Evolutionary conservation across 176 grass and related monocot genomes (phyloP).

Genomic region (Carex scoparia): DNA sequence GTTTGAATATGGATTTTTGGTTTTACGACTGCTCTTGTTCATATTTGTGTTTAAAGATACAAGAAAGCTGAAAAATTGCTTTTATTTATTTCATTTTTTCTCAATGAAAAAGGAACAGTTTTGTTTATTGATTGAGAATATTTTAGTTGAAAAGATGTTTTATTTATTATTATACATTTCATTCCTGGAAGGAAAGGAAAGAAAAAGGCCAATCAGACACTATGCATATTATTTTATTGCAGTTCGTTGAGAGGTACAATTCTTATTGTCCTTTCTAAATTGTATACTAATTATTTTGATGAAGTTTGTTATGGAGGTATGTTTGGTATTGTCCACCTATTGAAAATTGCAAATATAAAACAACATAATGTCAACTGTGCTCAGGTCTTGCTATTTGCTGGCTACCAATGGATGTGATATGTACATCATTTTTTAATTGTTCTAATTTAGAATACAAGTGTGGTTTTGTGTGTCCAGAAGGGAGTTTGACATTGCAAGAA

Average conservation of each 20-base stretch:
- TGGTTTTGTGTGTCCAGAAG: not conserved
- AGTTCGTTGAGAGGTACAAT: not conserved
- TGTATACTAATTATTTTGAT: not conserved
- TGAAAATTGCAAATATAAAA: constrained; percentile 7
- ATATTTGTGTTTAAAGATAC: not conserved
- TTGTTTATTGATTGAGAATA: not conserved
- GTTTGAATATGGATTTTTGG: not conserved
- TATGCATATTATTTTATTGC: not conserved
- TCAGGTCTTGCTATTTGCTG: not conserved
- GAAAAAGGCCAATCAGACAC: not conserved
- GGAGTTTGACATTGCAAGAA: not conserved
- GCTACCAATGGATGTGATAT: not conserved
- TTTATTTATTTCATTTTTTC: not conserved
- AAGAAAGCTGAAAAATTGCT: not conserved
- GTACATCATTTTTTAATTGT: not conserved
- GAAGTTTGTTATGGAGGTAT: not conserved
- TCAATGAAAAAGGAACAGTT: not conserved
- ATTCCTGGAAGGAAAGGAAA: not conserved
- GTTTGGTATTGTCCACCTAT: constrained; percentile 1
- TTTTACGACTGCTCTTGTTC: not conserved
- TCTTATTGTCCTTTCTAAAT: not conserved
- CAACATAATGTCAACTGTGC: constrained; percentile 3
- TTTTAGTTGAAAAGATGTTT: not conserved
- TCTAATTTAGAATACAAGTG: not conserved
- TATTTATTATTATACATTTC: not conserved